Conservation (phyloP, 2,329 filamentous ascomycete genomes). For the Fusarium sp. region DNA sequence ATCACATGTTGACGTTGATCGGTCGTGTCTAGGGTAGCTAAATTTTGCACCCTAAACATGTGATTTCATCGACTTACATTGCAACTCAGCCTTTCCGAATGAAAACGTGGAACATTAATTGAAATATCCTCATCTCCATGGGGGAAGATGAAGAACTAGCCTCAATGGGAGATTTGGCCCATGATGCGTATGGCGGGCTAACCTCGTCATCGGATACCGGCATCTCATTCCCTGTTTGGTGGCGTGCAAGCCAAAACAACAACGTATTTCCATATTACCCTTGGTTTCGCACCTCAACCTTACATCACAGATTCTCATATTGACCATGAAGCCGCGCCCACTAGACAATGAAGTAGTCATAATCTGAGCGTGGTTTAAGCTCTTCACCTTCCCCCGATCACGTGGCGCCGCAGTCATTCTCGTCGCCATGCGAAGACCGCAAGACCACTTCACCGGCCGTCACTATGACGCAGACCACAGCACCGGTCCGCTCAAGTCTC, state of each 20-base stretch:
- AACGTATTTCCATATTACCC: background rate
- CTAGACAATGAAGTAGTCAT: background rate
- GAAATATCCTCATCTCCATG: background rate
- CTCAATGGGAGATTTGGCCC: background rate
- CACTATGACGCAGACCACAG: constrained; percentile 25
- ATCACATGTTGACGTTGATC: background rate
- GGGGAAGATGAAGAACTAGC: background rate
- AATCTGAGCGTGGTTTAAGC: background rate
- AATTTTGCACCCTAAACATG: too few relatives aligned
- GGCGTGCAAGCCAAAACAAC: constrained; percentile 8
- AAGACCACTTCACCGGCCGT: constrained; percentile 21
- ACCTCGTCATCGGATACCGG: constrained; percentile 10
- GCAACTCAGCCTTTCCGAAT: background rate
- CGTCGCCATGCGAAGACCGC: constrained; percentile 16
- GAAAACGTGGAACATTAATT: background rate
- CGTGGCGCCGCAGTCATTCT: background rate
- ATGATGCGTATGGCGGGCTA: background rate
- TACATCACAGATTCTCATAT: background rate
- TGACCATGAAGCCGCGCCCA: background rate
- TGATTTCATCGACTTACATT: background rate
- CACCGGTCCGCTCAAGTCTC: constrained; percentile 15
- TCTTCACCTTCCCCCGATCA: background rate
- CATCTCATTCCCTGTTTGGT: constrained; percentile 6
- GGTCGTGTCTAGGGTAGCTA: constrained; percentile 14
- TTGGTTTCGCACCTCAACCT: background rate